Evolutionary conservation across 2,329 filamentous ascomycete genomes (phyloP).

Genomic region (Trichoderma sp.): DNA sequence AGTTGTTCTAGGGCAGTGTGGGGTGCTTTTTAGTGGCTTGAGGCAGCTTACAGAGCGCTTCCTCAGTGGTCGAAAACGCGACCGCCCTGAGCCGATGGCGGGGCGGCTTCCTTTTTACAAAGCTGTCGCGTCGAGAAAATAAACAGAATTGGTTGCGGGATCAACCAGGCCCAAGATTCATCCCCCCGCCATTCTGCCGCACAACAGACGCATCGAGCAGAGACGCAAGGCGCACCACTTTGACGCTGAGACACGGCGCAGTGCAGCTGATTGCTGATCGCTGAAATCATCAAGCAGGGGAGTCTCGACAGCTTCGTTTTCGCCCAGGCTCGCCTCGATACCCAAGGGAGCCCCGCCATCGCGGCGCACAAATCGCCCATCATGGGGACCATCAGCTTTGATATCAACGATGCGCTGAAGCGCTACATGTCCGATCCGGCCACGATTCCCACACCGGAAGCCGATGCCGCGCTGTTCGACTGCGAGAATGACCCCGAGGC

Average conservation of each 20-base stretch:
- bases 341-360: slow-evolving; percentile 22
- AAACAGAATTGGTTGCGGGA: slow-evolving; percentile 34
- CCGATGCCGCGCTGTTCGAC: slow-evolving; percentile 78
- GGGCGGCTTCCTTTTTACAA: slow-evolving; percentile 4
- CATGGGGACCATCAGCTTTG: slow-evolving; percentile 81
- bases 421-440: slow-evolving; percentile 93
- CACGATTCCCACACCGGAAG: slow-evolving; percentile 81
- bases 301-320: neutral
- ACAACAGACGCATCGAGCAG: slow-evolving; percentile 2
- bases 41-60: slow-evolving; percentile 15
- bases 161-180: slow-evolving; percentile 22
- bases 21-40: slow-evolving; percentile 17
- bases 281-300: neutral
- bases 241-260: neutral
- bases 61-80: slow-evolving; percentile 22
- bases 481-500: slow-evolving; percentile 90
- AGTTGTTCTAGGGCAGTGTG: slow-evolving; percentile 19
- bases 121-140: slow-evolving; percentile 26
- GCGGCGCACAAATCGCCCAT: slow-evolving; percentile 36
- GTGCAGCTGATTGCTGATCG: neutral
- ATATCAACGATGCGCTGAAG: slow-evolving; percentile 96
- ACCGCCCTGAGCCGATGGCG: slow-evolving; percentile 4
- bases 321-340: neutral
- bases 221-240: neutral
- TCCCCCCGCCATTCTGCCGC: slow-evolving; percentile 21